Base-by-base conservation (phyloP, 352 stramenopile genomes). In the Phytophthora parvispora region DNA sequence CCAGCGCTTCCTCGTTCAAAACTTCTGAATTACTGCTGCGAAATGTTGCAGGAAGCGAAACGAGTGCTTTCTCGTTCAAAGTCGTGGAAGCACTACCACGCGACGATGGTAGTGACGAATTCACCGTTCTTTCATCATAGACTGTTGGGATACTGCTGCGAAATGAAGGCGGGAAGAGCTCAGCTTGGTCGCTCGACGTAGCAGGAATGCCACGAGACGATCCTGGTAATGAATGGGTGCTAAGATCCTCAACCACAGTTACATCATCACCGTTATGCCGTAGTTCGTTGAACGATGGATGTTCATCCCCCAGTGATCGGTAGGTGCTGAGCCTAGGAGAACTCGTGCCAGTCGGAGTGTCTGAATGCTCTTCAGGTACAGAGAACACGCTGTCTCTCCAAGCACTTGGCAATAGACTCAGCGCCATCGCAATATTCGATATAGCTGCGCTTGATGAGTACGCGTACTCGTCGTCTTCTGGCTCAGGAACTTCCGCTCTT, bases 341-440 rank as follows among this genome's bases (percentile, higher is more conserved):
- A 60, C 43, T 6, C 1, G 25, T n/a, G 31, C 56, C 49, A 20
- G 24, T 5, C 16, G 10, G n/a, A 51, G 24, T 29, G 22, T 50
- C 43, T 13, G 20, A 16, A 38, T 63, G 40, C 13, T 47, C 32
- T 20, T 61, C 56, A 62, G 42, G 16, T 8, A 22, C 20, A 16
- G 47, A 38, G 4, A 67, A 49, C 16, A 54, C 27, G 15, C 67
- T 25, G 52, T 61, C 55, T 57, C 27, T 50, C 25, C 49, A 68
- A 12, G 59, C 55, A 48, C 40, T 64, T 20, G 72, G 72, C 15
- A 80, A 36, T n/a, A 80, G 58, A 58, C 58, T 70, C 7, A 80
- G 27, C 18, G 72, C 67, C 68, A 74, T 62, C 2, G 72, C 67
- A 61, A 77, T 77, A 31, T 61, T 78, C 9, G 66, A 67, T 24